Evolutionary conservation across 345 rosid species (phyloP), one percentile per base, ranked within the genome.

Genomic region (Ceriops decandra): DNA sequence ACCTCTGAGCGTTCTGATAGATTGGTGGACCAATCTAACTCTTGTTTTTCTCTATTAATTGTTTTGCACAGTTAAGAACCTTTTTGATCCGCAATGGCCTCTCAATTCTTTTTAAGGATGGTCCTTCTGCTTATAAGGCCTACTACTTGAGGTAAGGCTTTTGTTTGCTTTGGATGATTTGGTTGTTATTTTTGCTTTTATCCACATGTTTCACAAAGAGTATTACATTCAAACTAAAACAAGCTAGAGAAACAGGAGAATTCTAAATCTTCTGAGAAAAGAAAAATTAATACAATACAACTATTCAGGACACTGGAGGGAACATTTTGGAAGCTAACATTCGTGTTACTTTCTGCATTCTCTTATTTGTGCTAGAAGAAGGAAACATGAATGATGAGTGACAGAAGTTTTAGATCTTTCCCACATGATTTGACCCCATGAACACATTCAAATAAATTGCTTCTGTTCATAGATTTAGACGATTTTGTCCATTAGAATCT

Each of bases 71-170:
- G 99, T 16, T 95, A 74, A 82, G 99, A 80, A 95, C 99, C 65
- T 95, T 95, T 77, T 81, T 95, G 81, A 95, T 95, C 66, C 95
- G 99, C 56, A 95, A 95, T 86, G 93, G 96, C 69, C 75, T 95
- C 82, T 80, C 96, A 28, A 62, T 75, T 79, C 93, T 90, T 72
- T 89, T 91, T 79, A 91, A 87, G 83, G 87, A 88, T 54, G 99
- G 97, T 59, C 93, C 95, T 70, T 83, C 85, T 69, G 85, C 96
- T 63, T 95, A 95, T 85, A 91, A 78, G 81, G 71, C 85, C 67
- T 89, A 82, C 80, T 95, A 88, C 80, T 78, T 78, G 35, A 82
- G 90, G 99, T 91, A 64, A 76, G 80, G 51, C 57, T 60, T 33
- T 54, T 49, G 35, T n/a, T 56, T 47, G 36, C 28, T 57, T 32